These are phyloP conservation scores for Cladosporium oxysporum DNA, from an alignment of 2,329 filamentous ascomycete genomes.

Conservation along the genomic window DNA sequence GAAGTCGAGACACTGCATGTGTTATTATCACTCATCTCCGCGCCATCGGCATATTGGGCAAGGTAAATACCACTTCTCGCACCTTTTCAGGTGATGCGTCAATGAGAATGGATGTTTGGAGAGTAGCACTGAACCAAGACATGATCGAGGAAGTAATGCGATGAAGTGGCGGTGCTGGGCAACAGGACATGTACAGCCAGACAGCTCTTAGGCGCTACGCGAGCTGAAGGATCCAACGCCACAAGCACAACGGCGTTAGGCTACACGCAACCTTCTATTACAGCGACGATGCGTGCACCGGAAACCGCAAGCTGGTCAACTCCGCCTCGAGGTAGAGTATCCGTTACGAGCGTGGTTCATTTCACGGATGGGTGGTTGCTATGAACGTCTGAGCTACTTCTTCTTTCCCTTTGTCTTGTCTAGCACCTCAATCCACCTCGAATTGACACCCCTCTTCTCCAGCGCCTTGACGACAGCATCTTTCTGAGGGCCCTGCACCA, in stretches of 20 bases:
- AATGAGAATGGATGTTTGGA: constrained; percentile 4
- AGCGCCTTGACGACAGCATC: constrained; percentile 62
- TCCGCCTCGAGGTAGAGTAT: not conserved
- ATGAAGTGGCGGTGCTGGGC: too few relatives aligned
- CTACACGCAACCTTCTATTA: not conserved
- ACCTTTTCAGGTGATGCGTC: not conserved
- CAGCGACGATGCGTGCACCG: not conserved
- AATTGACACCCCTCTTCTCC: constrained; percentile 59
- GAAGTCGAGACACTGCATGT: constrained; percentile 1
- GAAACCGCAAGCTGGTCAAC: not conserved
- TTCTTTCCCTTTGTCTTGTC: constrained; percentile 68
- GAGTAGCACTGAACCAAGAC: constrained; percentile 3
- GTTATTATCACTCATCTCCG: not conserved
- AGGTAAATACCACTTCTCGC: constrained; percentile 3
- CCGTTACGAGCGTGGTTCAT: not conserved
- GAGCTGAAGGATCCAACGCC: not conserved
- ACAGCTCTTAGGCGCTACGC: not conserved
- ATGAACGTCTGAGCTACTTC: not conserved
- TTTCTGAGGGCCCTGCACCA: constrained; percentile 68
- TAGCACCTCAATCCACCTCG: constrained; percentile 63
- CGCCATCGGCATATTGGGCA: not conserved
- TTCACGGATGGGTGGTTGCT: not conserved
- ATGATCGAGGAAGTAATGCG: not conserved
- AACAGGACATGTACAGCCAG: not conserved
- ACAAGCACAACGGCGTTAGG: not conserved